Percentiles rank a stretch among this genome's conserved stretches.
phyloP scores from a whole-genome alignment of 1,139 yeast genomes.

The Yamadazyma trypodendri region DNA sequence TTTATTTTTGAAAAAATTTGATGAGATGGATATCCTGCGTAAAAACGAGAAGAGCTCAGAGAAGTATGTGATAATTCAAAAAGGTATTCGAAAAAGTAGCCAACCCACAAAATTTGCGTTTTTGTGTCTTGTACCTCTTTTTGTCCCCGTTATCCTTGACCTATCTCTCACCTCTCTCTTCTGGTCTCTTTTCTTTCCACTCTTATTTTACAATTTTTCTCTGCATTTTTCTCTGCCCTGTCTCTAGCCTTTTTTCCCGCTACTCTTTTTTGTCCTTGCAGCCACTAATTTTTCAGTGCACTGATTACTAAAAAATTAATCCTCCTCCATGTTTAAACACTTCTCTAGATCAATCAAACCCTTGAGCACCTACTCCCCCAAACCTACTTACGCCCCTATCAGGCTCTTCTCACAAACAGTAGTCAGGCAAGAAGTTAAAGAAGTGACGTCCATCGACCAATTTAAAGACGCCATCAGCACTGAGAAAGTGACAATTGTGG shows the following conservation, averaged over 20 bases:
- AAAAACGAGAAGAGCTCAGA: background rate
- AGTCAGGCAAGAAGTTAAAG: slow-evolving; percentile 18
- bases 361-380: background rate
- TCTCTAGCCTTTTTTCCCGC: too few species aligned
- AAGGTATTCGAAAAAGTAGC: background rate
- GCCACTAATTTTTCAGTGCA: slow-evolving; percentile 2
- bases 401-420: slow-evolving; percentile 9
- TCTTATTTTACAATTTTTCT: too few species aligned
- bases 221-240: too few species aligned
- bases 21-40: slow-evolving; percentile 9
- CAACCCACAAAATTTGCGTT: background rate
- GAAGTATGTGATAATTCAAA: background rate
- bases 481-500: slow-evolving; percentile 36
- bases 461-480: slow-evolving; percentile 18
- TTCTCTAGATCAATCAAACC: background rate
- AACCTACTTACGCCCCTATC: background rate
- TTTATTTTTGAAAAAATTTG: slow-evolving; percentile 5
- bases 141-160: too few species aligned
- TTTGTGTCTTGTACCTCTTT: too few species aligned
- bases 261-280: background rate
- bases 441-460: slow-evolving; percentile 19
- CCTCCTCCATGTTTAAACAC: background rate
- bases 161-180: too few species aligned
- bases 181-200: too few species aligned
- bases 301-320: background rate